phyloP scores from a whole-genome alignment of 2,329 filamentous ascomycete species.

The Leptographium flavum region DNA sequence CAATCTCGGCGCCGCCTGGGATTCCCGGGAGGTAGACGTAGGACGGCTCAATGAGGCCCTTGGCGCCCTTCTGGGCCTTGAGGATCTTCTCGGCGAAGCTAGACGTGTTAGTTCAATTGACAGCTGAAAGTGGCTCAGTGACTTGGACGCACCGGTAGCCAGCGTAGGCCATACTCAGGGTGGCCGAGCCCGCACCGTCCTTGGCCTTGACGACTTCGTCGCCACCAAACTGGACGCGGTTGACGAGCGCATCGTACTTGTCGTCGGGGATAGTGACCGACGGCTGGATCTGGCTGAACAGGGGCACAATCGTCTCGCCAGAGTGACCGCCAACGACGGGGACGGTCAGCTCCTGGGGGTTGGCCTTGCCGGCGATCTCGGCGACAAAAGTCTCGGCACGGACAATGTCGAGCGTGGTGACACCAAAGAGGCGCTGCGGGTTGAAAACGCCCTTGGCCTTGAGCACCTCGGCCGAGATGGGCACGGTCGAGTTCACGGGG shows the following conservation, averaged over 20 bases:
- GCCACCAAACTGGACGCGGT: conserved; percentile 96
- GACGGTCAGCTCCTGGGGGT: conserved; percentile 70
- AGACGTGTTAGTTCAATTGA: background rate
- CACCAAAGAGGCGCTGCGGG: conserved; percentile 90
- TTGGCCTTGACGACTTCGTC: conserved; percentile 85
- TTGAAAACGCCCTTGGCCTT: conserved; percentile 90
- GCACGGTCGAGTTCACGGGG: conserved; percentile 97
- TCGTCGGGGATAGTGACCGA: conserved; percentile 69
- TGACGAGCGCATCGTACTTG: conserved; percentile 79
- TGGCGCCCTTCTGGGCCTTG: conserved; percentile 76
- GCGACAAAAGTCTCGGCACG: conserved; percentile 95
- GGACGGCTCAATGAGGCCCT: conserved; percentile 85
- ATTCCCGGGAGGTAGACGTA: conserved; percentile 92
- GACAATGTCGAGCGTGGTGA: conserved; percentile 96
- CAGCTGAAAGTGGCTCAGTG: too few species aligned
- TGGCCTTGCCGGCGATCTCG: conserved; percentile 66
- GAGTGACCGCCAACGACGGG: conserved; percentile 96
- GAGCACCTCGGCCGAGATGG: conserved; percentile 92
- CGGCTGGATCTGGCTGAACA: conserved; percentile 85
- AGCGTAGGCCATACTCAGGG: conserved; percentile 79
- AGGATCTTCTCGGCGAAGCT: conserved; percentile 93
- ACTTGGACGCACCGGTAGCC: conserved; percentile 59
- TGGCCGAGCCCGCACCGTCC: conserved; percentile 70
- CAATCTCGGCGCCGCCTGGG: conserved; percentile 71
- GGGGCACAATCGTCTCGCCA: conserved; percentile 91